Conservation (phyloP, 345 rosid species). For the Citrus trifoliata region DNA sequence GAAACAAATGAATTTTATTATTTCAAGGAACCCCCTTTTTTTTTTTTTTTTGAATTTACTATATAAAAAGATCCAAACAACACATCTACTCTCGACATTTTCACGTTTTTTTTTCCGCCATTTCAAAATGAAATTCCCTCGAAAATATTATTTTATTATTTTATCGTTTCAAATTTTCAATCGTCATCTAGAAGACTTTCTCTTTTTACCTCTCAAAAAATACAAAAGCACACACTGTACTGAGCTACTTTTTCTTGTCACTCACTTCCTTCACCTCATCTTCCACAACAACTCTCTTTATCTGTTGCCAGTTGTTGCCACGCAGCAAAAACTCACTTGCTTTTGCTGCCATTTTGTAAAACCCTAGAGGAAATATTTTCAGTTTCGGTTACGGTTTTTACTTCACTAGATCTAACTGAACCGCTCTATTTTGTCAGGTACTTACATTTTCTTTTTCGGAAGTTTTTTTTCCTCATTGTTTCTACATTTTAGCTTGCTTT, state of each 20-base stretch:
- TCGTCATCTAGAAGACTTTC: constrained; percentile 2
- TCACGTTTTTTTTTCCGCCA: not conserved
- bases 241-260: not conserved
- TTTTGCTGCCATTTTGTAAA: constrained; percentile 1
- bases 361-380: constrained; percentile 1
- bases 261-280: not conserved
- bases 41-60: no score
- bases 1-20: no score
- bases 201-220: not conserved
- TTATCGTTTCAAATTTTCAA: not conserved
- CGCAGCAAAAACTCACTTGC: not conserved
- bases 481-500: not conserved
- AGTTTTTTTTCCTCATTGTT: not conserved
- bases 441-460: not conserved
- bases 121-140: not conserved
- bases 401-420: constrained; percentile 22
- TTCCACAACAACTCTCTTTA: not conserved
- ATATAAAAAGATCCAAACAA: no score
- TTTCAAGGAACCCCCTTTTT: no score
- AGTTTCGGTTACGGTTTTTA: constrained; percentile 5
- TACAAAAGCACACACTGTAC: not conserved
- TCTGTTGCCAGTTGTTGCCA: not conserved
- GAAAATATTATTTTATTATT: not conserved
- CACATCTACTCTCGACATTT: not conserved
- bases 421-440: constrained; percentile 6